phyloP scores from a whole-genome alignment of 441 rosid species.

The Populus hybrid region DNA sequence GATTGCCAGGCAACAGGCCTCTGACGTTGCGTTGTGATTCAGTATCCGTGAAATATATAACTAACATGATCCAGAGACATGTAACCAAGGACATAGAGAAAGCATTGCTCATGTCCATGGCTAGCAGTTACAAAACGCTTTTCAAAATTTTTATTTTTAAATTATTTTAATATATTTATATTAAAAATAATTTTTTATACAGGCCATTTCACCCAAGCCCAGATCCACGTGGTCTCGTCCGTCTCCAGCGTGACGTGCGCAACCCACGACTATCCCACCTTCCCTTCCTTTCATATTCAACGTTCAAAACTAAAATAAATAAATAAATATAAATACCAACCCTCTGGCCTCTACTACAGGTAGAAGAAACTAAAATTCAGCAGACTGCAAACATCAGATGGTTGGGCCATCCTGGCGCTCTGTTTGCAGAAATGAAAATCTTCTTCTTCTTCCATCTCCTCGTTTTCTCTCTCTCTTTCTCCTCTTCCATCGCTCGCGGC shows the following conservation, averaged over 20 bases:
- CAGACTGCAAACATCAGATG: neutral
- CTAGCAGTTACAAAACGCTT: neutral
- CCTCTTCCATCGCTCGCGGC: constrained; percentile 41
- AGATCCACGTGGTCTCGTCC: too few relatives aligned
- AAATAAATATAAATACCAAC: neutral
- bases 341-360: neutral
- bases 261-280: neutral
- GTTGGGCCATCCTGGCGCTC: neutral
- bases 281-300: neutral
- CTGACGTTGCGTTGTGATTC: constrained; percentile 37
- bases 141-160: too few relatives aligned
- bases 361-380: neutral
- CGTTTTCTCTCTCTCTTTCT: constrained; percentile 22
- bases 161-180: too few relatives aligned
- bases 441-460: neutral
- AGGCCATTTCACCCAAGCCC: neutral
- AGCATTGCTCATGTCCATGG: constrained; percentile 4
- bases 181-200: too few relatives aligned
- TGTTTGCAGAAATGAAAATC: neutral
- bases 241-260: neutral
- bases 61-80: constrained; percentile 9
- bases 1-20: constrained; percentile 28
- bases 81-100: constrained; percentile 14
- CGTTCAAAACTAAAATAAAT: neutral
- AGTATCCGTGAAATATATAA: constrained; percentile 20